Evolutionary conservation across 2,329 filamentous ascomycete species (phyloP).

Genomic region (Talaromyces sp.): DNA sequence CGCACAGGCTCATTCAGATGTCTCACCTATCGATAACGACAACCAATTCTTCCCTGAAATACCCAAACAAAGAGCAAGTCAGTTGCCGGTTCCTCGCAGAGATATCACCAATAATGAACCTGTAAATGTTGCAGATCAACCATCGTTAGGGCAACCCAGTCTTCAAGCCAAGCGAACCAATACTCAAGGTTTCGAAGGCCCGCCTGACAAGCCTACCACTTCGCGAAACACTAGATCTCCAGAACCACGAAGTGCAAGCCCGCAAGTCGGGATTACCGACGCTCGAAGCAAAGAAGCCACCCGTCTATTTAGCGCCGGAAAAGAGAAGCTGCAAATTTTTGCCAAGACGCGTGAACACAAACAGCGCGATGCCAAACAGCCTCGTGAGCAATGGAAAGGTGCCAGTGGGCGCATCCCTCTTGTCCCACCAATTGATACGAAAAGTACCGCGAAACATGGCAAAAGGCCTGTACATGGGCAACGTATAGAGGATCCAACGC

Average conservation of each 20-base stretch:
- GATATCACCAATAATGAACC: neutral
- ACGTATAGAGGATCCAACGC: slow-evolving; percentile 29
- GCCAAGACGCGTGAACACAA: slow-evolving; percentile 28
- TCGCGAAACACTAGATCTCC: neutral
- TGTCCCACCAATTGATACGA: slow-evolving; percentile 63
- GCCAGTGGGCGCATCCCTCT: slow-evolving; percentile 65
- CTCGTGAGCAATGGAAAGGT: slow-evolving; percentile 64
- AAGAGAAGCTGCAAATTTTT: slow-evolving; percentile 36
- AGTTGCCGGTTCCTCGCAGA: slow-evolving; percentile 14
- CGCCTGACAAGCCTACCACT: neutral
- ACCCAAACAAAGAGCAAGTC: slow-evolving; percentile 19
- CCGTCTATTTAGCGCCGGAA: slow-evolving; percentile 31
- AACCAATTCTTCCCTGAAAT: slow-evolving; percentile 20
- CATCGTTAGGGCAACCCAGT: neutral
- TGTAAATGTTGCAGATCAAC: neutral
- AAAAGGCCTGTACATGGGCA: slow-evolving; percentile 28
- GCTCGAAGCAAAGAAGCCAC: slow-evolving; percentile 25
- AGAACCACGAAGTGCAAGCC: slow-evolving; percentile 1
- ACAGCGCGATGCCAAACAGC: slow-evolving; percentile 29
- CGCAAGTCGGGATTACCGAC: neutral
- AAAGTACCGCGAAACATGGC: slow-evolving; percentile 23
- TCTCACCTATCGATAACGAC: slow-evolving; percentile 42
- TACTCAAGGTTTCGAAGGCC: neutral
- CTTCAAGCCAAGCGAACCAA: neutral
- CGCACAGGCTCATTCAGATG: slow-evolving; percentile 25